Evolutionary conservation across 176 grass and related monocot species (phyloP).

Genomic region (Carex parvula): DNA sequence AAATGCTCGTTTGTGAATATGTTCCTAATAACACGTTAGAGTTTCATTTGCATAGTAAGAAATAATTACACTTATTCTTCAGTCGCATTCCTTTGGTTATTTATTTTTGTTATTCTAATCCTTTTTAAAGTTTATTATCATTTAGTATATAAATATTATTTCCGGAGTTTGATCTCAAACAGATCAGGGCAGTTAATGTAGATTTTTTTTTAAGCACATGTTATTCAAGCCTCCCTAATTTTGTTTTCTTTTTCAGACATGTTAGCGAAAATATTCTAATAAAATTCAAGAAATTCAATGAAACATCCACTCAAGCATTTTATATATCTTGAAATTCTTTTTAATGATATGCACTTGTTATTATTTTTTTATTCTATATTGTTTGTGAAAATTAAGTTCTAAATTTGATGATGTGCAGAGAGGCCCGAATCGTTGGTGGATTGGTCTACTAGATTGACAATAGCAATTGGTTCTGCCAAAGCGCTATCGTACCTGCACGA

Average conservation of each 20-base stretch:
- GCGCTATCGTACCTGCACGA: slow-evolving; percentile 74
- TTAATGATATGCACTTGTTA: neutral
- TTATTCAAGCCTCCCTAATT: neutral
- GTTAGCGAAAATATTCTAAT: neutral
- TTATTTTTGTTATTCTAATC: neutral
- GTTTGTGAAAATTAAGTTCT: neutral
- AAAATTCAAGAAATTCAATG: neutral
- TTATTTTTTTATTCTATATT: neutral
- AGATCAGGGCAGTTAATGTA: neutral
- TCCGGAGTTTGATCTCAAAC: neutral
- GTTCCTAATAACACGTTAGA: slow-evolving; percentile 34
- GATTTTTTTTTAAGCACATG: neutral
- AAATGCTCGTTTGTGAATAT: slow-evolving; percentile 37
- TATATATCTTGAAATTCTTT: neutral
- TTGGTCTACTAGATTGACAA: slow-evolving; percentile 67
- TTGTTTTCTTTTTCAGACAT: neutral
- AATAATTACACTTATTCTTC: slow-evolving; percentile 4
- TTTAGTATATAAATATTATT: neutral
- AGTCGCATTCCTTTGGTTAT: neutral
- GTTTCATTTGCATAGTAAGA: slow-evolving; percentile 37
- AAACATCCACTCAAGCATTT: neutral
- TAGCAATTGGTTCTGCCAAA: slow-evolving; percentile 77
- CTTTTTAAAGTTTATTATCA: neutral
- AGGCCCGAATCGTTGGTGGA: slow-evolving; percentile 41
- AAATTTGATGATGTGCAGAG: slow-evolving; percentile 32